These are phyloP conservation scores for Calonectria henricotiae DNA, from an alignment of 2,329 filamentous ascomycete genomes.

Conservation along the genomic window DNA sequence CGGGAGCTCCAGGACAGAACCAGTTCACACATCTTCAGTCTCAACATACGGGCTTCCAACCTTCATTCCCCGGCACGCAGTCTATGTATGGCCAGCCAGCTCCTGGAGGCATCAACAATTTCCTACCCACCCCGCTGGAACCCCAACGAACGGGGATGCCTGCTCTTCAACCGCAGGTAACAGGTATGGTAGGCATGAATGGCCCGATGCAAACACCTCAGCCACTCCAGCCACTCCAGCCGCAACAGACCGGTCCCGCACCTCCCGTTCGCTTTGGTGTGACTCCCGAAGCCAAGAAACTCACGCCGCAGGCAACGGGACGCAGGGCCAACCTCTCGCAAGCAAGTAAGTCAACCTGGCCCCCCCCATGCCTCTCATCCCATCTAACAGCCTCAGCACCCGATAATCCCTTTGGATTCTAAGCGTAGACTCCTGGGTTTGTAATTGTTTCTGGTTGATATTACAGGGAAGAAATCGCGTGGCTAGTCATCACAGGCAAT, in stretches of 20 bases:
- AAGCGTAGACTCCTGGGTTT: constrained; percentile 36
- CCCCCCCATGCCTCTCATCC: background rate
- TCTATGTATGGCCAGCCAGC: constrained; percentile 63
- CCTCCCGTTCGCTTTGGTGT: constrained; percentile 93
- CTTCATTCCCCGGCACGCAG: constrained; percentile 65
- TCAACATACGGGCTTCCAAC: constrained; percentile 77
- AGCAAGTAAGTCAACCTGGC: constrained; percentile 85
- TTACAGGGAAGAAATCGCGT: constrained; percentile 33
- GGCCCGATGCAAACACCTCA: constrained; percentile 61
- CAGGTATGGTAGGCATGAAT: constrained; percentile 68
- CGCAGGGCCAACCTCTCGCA: constrained; percentile 90
- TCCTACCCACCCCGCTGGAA: constrained; percentile 73
- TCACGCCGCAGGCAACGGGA: constrained; percentile 90
- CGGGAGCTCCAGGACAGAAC: constrained; percentile 55
- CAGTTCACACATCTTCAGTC: constrained; percentile 69
- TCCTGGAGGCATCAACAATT: constrained; percentile 70
- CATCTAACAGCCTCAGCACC: constrained; percentile 61
- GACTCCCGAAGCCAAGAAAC: constrained; percentile 79
- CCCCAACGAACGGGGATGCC: constrained; percentile 73
- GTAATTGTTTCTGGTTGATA: constrained; percentile 34
- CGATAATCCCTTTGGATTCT: constrained; percentile 71
- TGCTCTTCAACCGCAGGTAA: constrained; percentile 66
- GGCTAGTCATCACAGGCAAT: constrained; percentile 25
- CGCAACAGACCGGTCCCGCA: constrained; percentile 75
- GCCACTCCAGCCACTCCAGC: constrained; percentile 63